Evolutionary conservation across 2,329 filamentous ascomycete genomes (phyloP).

Genomic region (Monosporascus sp.): DNA sequence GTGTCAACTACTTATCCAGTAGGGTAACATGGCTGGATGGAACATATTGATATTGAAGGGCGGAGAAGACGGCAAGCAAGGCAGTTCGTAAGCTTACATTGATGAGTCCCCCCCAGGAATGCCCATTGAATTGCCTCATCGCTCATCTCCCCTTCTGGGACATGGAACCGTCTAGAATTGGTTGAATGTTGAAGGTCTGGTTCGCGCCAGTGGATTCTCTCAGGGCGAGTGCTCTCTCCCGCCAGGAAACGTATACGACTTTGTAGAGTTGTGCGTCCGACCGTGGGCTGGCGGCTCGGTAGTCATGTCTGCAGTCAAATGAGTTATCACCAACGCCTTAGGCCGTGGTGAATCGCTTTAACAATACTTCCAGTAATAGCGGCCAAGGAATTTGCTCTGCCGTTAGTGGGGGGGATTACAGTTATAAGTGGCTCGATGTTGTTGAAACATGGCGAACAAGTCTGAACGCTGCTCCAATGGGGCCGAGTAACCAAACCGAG

Average conservation of each 20-base stretch:
- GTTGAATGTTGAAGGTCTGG: slow-evolving; percentile 14
- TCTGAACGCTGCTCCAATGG: background rate
- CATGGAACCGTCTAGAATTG: background rate
- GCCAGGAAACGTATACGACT: slow-evolving; percentile 16
- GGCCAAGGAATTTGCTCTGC: too few species aligned
- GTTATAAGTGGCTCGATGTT: background rate
- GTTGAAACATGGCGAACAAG: background rate
- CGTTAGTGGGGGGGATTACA: too few species aligned
- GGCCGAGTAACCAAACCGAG: background rate
- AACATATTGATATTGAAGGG: too few species aligned
- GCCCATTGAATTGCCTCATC: slow-evolving; percentile 11
- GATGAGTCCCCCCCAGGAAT: slow-evolving; percentile 4
- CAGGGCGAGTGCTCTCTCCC: slow-evolving; percentile 6
- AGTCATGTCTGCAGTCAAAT: slow-evolving; percentile 16
- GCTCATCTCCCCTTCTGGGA: slow-evolving; percentile 2
- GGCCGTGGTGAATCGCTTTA: too few species aligned
- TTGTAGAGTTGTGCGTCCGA: slow-evolving; percentile 17
- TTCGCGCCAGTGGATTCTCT: slow-evolving; percentile 11
- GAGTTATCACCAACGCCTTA: too few species aligned
- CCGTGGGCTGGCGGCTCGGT: slow-evolving; percentile 10
- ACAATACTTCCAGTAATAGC: too few species aligned
- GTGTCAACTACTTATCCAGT: too few species aligned
- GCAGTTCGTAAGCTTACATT: slow-evolving; percentile 6
- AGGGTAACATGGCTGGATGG: too few species aligned
- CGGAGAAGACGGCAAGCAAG: too few species aligned